Base-by-base conservation (phyloP, 2,329 filamentous ascomycete genomes). In the Pyrenochaeta sp. region DNA sequence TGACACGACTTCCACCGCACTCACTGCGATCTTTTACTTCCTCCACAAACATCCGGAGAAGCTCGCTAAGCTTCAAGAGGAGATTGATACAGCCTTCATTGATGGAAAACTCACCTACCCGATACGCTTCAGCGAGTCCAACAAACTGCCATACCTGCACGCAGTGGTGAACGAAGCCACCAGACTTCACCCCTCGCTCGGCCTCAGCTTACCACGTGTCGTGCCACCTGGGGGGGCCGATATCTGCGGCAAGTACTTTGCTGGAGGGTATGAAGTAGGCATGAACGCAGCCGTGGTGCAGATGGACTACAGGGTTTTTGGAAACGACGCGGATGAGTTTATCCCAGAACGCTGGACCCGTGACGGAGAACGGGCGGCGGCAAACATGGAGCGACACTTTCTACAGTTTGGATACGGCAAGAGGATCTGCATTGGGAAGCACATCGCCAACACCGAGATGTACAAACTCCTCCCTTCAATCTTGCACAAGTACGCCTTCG, bases 1-100 rank as follows among this genome's bases (percentile, higher is more conserved):
- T 2, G 77, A 77, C 54, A 85, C 83, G 0, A 85, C 77, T 2
- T 72, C 81, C 4, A 61, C 84, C 27, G 82, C 81, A 52, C 56
- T 80, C 53, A 67, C 84, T 1, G 47, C 81, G 3, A 75, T 75
- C 31, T 45, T 45, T 18, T 45, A 45, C 17, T 29, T n/a, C 14
- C 21, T 41, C 21, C 7, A 29, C 1, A 27, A 30, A 29, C 69
- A 75, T 32, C 73, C 73, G 0, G 35, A 54, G 0, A 53, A 46
- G 0, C 50, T 77, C 7, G 32, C 27, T 7, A 57, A 45, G 36
- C 57, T 72, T 2, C 50, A 58, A 9, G 18, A 35, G 1, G 66
- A 72, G 36, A 51, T 72, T 4, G 63, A 70, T 18, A 40, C 50
- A 2, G 58, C 56, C 2, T 39, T 41, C 2, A 21, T 14, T 4